Evolutionary conservation across 345 rosid genomes (phyloP).

Genomic region (Gossypium thurberi): DNA sequence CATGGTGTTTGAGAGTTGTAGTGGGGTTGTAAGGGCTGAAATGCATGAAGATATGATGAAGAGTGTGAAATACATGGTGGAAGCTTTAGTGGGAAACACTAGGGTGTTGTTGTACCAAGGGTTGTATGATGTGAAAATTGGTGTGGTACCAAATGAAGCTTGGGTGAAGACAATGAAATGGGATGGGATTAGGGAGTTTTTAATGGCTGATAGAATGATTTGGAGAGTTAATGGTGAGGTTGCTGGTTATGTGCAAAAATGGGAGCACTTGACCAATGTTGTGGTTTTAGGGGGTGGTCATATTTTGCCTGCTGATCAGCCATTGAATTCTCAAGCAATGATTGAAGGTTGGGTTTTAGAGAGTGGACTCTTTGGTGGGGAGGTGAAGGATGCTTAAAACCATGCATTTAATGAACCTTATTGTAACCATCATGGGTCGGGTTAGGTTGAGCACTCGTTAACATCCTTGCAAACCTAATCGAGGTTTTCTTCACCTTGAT

Average conservation of each 20-base stretch:
- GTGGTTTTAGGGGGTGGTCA: slow-evolving; percentile 63
- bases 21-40: slow-evolving; percentile 28
- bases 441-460: too few species aligned
- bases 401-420: background rate
- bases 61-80: slow-evolving; percentile 42
- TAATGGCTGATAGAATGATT: slow-evolving; percentile 44
- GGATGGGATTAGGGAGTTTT: slow-evolving; percentile 38
- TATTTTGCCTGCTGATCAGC: slow-evolving; percentile 58
- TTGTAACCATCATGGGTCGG: too few species aligned
- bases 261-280: slow-evolving; percentile 46
- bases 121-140: slow-evolving; percentile 47
- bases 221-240: slow-evolving; percentile 52
- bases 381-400: background rate
- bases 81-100: background rate
- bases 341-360: background rate
- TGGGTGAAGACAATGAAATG: slow-evolving; percentile 72
- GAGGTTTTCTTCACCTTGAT: too few species aligned
- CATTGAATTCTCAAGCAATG: slow-evolving; percentile 53
- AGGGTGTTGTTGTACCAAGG: slow-evolving; percentile 62
- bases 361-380: background rate
- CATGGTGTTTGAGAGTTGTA: slow-evolving; percentile 42
- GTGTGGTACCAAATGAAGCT: slow-evolving; percentile 64
- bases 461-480: too few species aligned
- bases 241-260: slow-evolving; percentile 71
- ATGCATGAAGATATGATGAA: slow-evolving; percentile 57